Evolutionary conservation across 176 grass and related monocot genomes (phyloP), one percentile per base, ranked within the genome.

Genomic region (Paspalum notatum): DNA sequence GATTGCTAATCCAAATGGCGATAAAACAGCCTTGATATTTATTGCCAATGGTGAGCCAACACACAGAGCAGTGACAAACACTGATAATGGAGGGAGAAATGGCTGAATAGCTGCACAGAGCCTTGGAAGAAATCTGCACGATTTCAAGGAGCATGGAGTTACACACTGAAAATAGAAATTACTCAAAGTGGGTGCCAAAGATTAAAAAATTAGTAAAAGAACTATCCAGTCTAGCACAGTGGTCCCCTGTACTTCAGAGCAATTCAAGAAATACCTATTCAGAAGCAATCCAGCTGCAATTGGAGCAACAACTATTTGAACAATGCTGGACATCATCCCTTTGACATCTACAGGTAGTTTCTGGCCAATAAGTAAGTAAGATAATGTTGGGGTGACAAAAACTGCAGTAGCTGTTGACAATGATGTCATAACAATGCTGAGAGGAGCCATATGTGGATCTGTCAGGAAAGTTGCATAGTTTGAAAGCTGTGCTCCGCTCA

Each of bases 351-450:
- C 92, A 9, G 92, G 92, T 50, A 98, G 87, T 88, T 95, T 98
- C 86, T 93, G 89, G 54, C 92, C 96, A 79, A 98, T 98, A 69
- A 98, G 92, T 20, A 98, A 82, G 61, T 93, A 98, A 13, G 96
- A 95, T 81, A 98, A 87, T 56, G 86, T 88, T 78, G 96, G 92
- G 43, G 92, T 98, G 49, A 98, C 67, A 80, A 98, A 87, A 84
- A 95, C 96, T 11, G 92, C 92, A 83, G 86, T 88, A 62, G 96
- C 96, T 43, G 92, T 98, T 52, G 92, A 98, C 74, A 95, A 86
- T 69, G 96, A 95, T 87, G 96, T 98, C 96, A 98, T 98, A 69
- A 98, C 90, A 83, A 98, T 98, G 89, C 96, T 98, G 61, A 98
- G 88, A 45, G 96, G 96, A 10, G 96, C 92, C 88, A 98, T 89